Evolutionary conservation across 148 eudicot genomes (phyloP).

Genomic region (Chenopodium berlandieri): DNA sequence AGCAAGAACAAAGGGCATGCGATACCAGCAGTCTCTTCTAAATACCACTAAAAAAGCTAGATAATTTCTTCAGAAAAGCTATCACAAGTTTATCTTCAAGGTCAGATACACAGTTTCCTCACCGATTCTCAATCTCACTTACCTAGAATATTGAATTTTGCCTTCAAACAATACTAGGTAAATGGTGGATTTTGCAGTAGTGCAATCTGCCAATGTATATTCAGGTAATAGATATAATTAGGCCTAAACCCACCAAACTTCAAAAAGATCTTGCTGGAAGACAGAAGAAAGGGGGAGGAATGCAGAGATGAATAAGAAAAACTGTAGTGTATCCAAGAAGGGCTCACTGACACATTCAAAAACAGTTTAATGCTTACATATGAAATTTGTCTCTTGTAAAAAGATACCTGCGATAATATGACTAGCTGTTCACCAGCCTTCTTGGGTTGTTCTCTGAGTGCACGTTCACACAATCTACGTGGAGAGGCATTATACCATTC

Average conservation of each 20-base stretch:
- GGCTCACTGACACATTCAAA: not conserved
- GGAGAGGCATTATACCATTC: slow-evolving; percentile 98
- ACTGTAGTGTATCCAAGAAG: not conserved
- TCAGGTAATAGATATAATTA: too few relatives aligned
- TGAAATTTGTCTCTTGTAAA: not conserved
- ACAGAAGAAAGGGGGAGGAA: not conserved
- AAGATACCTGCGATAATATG: slow-evolving; percentile 77
- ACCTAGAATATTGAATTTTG: too few relatives aligned
- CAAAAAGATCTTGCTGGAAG: not conserved
- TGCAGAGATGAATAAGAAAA: not conserved
- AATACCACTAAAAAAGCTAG: not conserved
- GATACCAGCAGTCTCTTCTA: not conserved
- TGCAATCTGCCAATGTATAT: too few relatives aligned
- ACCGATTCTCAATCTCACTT: too few relatives aligned
- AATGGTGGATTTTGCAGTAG: too few relatives aligned
- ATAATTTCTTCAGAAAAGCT: not conserved
- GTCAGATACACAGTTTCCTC: too few relatives aligned
- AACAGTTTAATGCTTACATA: not conserved
- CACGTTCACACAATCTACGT: slow-evolving; percentile 89
- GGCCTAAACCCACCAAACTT: not conserved
- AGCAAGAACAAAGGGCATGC: not conserved
- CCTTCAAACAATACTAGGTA: too few relatives aligned
- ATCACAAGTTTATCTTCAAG: not conserved
- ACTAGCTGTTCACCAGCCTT: slow-evolving; percentile 85
- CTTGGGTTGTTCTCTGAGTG: slow-evolving; percentile 73